phyloP scores from a whole-genome alignment of 345 rosid genomes.

The Tarenaya hassleriana region DNA sequence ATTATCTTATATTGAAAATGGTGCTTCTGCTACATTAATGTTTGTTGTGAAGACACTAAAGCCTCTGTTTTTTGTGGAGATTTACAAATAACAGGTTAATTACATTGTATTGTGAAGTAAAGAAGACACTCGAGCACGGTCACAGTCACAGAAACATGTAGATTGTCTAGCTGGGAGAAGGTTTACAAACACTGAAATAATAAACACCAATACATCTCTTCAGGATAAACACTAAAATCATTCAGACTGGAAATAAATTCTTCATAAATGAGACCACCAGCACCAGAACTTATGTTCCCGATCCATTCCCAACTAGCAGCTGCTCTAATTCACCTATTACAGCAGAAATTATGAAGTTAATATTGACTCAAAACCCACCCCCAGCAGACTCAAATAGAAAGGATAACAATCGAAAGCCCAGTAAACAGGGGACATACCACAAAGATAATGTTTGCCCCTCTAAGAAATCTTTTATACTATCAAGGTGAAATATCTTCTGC shows the following conservation, averaged over 20 bases:
- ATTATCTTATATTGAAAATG: background rate
- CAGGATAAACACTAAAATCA: conserved; percentile 14
- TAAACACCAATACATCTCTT: conserved; percentile 12
- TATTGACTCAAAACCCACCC: conserved; percentile 24
- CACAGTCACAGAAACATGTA: too few relatives aligned
- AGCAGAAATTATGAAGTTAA: conserved; percentile 41
- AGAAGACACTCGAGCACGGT: too few relatives aligned
- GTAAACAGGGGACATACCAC: conserved; percentile 57
- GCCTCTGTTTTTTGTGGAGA: too few relatives aligned
- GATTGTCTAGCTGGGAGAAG: conserved; percentile 14
- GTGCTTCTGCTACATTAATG: too few relatives aligned
- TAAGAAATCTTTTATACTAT: conserved; percentile 35
- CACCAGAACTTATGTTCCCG: conserved; percentile 33
- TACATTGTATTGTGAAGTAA: too few relatives aligned
- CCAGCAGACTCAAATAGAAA: conserved; percentile 15
- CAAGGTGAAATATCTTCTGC: conserved; percentile 60
- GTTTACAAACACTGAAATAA: conserved; percentile 1
- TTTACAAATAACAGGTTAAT: too few relatives aligned
- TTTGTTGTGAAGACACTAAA: too few relatives aligned
- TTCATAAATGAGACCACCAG: conserved; percentile 28
- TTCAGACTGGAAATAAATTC: conserved; percentile 28
- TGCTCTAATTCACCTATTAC: conserved; percentile 45
- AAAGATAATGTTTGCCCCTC: conserved; percentile 39
- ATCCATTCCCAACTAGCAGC: conserved; percentile 43
- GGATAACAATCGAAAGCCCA: conserved; percentile 20